A percentile compares a stretch with the other conserved stretches of the same genome.
phyloP scores from a whole-genome alignment of 805 yeast genomes.

The Saturnispora hagleri region DNA sequence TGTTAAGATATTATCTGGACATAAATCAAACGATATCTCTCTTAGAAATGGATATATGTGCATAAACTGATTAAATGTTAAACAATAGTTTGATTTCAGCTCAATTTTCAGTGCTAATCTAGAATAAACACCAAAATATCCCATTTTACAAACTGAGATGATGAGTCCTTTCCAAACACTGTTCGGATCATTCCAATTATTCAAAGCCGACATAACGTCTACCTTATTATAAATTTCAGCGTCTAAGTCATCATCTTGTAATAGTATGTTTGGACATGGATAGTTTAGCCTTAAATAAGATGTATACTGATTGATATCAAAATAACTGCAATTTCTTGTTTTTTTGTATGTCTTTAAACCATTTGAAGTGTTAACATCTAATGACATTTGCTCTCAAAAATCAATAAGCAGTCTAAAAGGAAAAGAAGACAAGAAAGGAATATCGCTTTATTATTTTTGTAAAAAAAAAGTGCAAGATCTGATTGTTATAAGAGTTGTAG shows the following conservation, averaged over 20 bases:
- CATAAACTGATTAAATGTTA: constrained; percentile 9
- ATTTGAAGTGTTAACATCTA: not conserved
- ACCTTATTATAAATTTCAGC: constrained; percentile 5
- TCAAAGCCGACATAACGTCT: constrained; percentile 4
- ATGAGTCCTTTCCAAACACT: constrained; percentile 9
- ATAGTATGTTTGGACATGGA: not conserved
- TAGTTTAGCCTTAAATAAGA: not conserved
- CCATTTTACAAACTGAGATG: constrained; percentile 6
- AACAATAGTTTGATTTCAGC: constrained; percentile 3
- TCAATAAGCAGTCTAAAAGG: not conserved
- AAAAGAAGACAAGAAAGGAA: not conserved
- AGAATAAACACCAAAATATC: constrained; percentile 10
- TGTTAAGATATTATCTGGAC: not conserved
- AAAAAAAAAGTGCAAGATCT: not conserved
- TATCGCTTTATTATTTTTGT: not conserved
- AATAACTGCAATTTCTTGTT: not conserved
- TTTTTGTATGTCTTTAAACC: not conserved
- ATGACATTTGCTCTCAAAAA: not conserved
- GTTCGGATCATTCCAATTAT: constrained; percentile 4
- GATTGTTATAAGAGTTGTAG: not conserved
- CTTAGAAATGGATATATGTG: constrained; percentile 11
- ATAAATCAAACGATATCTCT: constrained; percentile 1
- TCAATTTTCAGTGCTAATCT: constrained; percentile 9
- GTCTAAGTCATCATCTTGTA: not conserved
- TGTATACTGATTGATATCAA: not conserved